A percentile compares a stretch with the other conserved stretches of the same genome.
These are phyloP conservation scores for Micromonas pusilla DNA, from an alignment of 139 green algal genomes.

Conservation along the genomic window DNA sequence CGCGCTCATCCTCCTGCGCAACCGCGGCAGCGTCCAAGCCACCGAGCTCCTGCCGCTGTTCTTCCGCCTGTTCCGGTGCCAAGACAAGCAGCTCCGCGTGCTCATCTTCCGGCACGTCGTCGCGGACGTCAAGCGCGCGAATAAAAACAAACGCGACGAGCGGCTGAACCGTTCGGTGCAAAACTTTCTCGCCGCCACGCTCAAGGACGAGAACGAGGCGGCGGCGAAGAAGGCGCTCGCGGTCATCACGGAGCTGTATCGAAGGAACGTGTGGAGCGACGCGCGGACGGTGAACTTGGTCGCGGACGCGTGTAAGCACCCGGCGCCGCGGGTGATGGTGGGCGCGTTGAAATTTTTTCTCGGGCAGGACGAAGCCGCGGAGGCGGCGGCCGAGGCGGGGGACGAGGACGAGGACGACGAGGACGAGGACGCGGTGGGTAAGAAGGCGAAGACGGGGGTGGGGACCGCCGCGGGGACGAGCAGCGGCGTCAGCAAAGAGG, in stretches of 20 bases:
- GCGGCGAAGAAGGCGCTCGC: conserved; percentile 81
- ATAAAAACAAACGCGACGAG: conserved; percentile 74
- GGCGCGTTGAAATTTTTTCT: conserved; percentile 96
- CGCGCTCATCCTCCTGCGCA: conserved; percentile 87
- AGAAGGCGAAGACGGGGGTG: conserved; percentile 25
- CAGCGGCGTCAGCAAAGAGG: conserved; percentile 54
- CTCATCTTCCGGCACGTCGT: conserved; percentile 87
- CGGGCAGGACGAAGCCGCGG: conserved; percentile 61
- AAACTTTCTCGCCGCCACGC: conserved; percentile 68
- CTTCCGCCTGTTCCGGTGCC: conserved; percentile 85
- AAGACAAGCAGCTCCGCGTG: conserved; percentile 77
- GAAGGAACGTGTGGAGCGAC: conserved; percentile 90
- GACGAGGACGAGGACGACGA: conserved; percentile 54
- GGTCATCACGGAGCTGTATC: conserved; percentile 88
- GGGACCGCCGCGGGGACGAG: background rate
- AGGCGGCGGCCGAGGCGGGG: conserved; percentile 41
- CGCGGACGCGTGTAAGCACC: conserved; percentile 54
- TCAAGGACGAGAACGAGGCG: conserved; percentile 77
- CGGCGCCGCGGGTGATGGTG: conserved; percentile 63
- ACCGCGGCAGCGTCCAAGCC: conserved; percentile 56
- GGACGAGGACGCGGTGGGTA: conserved; percentile 30
- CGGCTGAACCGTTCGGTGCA: conserved; percentile 78
- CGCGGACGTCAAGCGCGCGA: conserved; percentile 52
- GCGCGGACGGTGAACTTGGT: conserved; percentile 90
- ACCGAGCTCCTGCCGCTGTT: conserved; percentile 79